Percentiles rank a stretch among this genome's conserved stretches.
These are phyloP conservation scores for Cladosporium velox DNA, from an alignment of 2,329 filamentous ascomycete genomes.

Conservation along the genomic window DNA sequence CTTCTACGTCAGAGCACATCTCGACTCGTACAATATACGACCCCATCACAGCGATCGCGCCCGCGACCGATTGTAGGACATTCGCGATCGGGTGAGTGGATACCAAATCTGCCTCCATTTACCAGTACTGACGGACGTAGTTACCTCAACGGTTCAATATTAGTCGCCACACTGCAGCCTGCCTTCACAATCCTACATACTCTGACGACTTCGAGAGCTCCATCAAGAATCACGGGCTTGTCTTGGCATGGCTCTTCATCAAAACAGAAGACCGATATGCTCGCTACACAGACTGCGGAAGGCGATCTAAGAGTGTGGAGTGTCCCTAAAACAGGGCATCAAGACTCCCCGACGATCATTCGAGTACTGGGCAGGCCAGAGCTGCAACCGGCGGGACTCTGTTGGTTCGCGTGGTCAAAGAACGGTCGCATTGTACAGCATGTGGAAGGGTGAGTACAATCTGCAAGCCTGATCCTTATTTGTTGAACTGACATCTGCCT, in stretches of 20 bases:
- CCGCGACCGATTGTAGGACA: conserved; percentile 83
- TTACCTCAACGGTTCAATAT: conserved; percentile 90
- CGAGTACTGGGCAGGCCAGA: conserved; percentile 81
- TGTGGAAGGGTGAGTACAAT: conserved; percentile 72
- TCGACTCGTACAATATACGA: conserved; percentile 92
- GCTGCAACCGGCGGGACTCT: conserved; percentile 70
- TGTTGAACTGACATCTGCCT: conserved; percentile 30
- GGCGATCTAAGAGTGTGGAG: conserved; percentile 97
- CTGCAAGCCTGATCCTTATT: not conserved
- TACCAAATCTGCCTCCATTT: conserved; percentile 30
- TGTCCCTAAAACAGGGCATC: conserved; percentile 76
- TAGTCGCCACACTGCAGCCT: conserved; percentile 86
- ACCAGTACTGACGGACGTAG: conserved; percentile 48
- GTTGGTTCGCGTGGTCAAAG: conserved; percentile 99
- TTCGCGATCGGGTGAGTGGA: conserved; percentile 83
- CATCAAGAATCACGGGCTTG: conserved; percentile 82
- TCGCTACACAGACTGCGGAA: conserved; percentile 87
- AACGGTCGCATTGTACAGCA: conserved; percentile 94
- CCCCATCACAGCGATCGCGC: conserved; percentile 89
- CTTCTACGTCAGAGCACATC: conserved; percentile 87
- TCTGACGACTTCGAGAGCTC: conserved; percentile 76
- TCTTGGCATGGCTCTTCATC: conserved; percentile 97
- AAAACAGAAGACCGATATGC: conserved; percentile 96
- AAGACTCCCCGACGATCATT: conserved; percentile 79
- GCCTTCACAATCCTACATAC: conserved; percentile 94